These are phyloP conservation scores for Vitis hybrid DNA, from an alignment of 177 flowering plant genomes.

Conservation along the genomic window DNA sequence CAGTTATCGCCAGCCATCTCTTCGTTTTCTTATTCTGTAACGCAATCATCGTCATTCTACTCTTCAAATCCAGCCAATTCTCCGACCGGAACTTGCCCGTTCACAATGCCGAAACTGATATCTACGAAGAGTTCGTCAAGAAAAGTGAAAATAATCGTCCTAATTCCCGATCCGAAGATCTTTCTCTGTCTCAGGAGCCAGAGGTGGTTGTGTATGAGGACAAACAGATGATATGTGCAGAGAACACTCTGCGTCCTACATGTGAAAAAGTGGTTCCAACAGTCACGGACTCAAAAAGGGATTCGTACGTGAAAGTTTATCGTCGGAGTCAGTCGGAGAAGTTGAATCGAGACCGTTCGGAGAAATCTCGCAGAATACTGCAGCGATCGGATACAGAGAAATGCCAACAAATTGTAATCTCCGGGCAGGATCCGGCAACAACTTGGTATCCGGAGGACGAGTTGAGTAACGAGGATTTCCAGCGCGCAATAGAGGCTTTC, in stretches of 20 bases:
- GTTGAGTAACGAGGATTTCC: conserved; percentile 58
- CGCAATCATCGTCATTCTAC: conserved; percentile 41
- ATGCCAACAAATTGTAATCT: neutral
- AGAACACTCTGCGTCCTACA: neutral
- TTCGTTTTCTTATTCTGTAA: conserved; percentile 48
- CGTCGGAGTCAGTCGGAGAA: conserved; percentile 44
- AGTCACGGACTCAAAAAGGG: neutral
- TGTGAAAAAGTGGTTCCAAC: neutral
- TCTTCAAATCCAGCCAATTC: conserved; percentile 37
- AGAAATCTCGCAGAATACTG: conserved; percentile 6
- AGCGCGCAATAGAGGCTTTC: conserved; percentile 46
- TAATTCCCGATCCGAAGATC: neutral
- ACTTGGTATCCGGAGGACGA: conserved; percentile 24
- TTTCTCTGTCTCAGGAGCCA: neutral
- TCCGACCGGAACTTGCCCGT: conserved; percentile 7
- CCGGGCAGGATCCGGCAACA: conserved; percentile 10
- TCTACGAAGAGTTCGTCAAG: conserved; percentile 27
- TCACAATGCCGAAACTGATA: conserved; percentile 13
- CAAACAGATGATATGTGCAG: conserved; percentile 38
- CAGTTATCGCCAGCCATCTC: conserved; percentile 35
- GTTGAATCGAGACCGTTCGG: conserved; percentile 7
- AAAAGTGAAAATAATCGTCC: conserved; percentile 8
- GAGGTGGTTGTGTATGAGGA: conserved; percentile 43
- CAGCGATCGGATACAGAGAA: conserved; percentile 46
- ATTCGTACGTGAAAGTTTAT: conserved; percentile 3